phyloP scores from a whole-genome alignment of 2,329 filamentous ascomycete genomes.

The Alternaria hordeiaustralica region DNA sequence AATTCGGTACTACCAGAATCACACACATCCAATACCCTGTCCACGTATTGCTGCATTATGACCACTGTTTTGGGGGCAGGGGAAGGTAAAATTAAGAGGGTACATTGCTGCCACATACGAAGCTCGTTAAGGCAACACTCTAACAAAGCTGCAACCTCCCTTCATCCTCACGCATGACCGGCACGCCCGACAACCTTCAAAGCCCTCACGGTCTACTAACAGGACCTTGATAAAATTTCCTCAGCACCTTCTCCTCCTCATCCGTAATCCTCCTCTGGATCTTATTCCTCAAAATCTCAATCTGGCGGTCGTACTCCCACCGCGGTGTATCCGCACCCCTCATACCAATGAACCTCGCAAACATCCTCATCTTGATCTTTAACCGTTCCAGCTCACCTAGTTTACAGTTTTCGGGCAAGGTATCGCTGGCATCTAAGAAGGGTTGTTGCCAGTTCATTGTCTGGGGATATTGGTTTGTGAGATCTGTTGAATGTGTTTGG shows the following conservation, averaged over 20 bases:
- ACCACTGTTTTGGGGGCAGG: neutral
- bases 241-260: conserved; percentile 16
- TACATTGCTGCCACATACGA: neutral
- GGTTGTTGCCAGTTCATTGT: conserved; percentile 67
- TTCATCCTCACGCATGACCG: neutral
- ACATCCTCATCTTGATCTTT: conserved; percentile 68
- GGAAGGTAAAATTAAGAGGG: neutral
- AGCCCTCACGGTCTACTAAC: neutral
- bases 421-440: conserved; percentile 40
- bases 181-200: neutral
- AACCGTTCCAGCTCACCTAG: conserved; percentile 50
- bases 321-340: conserved; percentile 65
- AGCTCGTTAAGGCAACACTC: neutral
- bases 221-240: conserved; percentile 20
- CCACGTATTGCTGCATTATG: neutral
- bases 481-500: conserved; percentile 65
- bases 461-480: conserved; percentile 65
- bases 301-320: conserved; percentile 53
- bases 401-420: conserved; percentile 24
- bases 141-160: neutral
- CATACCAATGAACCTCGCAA: conserved; percentile 77
- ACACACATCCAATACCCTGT: neutral
- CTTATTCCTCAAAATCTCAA: conserved; percentile 41
- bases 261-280: conserved; percentile 30
- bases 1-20: neutral